These are phyloP conservation scores for Talaromyces adpressus DNA, from an alignment of 495 filamentous ascomycete genomes.

Conservation along the genomic window DNA sequence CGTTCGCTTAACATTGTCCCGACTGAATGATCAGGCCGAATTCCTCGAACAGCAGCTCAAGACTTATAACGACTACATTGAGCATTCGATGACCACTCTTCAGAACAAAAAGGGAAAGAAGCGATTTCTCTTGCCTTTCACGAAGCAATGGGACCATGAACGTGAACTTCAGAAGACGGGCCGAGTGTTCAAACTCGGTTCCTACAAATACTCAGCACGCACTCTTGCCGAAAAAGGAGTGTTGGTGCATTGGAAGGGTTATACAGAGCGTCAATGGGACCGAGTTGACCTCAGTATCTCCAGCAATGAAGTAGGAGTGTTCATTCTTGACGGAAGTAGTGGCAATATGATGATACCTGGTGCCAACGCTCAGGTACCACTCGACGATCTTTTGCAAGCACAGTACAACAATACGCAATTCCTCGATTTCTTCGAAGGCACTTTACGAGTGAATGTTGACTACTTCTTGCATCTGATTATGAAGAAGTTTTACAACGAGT, in stretches of 20 bases:
- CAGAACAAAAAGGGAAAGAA: conserved; percentile 97
- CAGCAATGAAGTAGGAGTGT: conserved; percentile 90
- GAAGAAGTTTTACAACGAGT: conserved; percentile 91
- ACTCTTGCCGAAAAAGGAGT: conserved; percentile 90
- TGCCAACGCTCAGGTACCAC: conserved; percentile 78
- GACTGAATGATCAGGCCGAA: conserved; percentile 83
- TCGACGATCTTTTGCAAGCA: conserved; percentile 91
- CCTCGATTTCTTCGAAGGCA: conserved; percentile 87
- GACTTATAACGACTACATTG: conserved; percentile 98
- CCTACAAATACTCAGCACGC: conserved; percentile 90
- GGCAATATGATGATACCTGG: conserved; percentile 95
- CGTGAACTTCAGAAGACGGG: conserved; percentile 85
- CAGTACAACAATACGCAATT: conserved; percentile 96
- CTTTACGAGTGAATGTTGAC: conserved; percentile 87
- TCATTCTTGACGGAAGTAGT: conserved; percentile 83
- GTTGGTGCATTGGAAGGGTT: conserved; percentile 79
- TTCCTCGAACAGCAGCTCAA: conserved; percentile 93
- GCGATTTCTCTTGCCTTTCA: conserved; percentile 91
- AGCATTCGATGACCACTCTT: conserved; percentile 97
- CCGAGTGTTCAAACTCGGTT: conserved; percentile 92
- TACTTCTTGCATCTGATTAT: conserved; percentile 91
- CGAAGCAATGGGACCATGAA: conserved; percentile 98
- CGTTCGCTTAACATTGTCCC: conserved; percentile 72
- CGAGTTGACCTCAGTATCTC: conserved; percentile 89
- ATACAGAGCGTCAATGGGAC: conserved; percentile 79